phyloP scores from a whole-genome alignment of 495 filamentous ascomycete genomes.

The Astrothelium subdiscretum region DNA sequence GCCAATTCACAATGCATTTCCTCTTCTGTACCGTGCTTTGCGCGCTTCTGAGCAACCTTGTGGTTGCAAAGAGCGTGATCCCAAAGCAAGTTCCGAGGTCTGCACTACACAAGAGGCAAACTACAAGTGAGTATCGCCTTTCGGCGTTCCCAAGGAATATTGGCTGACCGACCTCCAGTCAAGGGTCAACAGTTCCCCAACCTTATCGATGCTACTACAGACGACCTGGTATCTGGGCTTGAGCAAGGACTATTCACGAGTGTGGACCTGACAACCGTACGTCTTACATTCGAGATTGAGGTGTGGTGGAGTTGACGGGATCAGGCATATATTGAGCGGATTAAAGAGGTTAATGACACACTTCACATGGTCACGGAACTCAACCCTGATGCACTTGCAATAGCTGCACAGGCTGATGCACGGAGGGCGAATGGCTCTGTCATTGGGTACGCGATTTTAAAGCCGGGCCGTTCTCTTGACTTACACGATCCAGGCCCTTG shows the following conservation, averaged over 20 bases:
- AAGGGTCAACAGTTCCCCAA: slow-evolving; percentile 26
- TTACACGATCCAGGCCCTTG: slow-evolving; percentile 31
- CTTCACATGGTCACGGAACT: slow-evolving; percentile 43
- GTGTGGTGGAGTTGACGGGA: slow-evolving; percentile 2
- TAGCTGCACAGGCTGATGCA: slow-evolving; percentile 40
- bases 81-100: background rate
- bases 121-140: background rate
- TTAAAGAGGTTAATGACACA: slow-evolving; percentile 41
- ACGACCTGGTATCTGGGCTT: slow-evolving; percentile 42
- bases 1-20: background rate
- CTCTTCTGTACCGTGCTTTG: background rate
- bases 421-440: slow-evolving; percentile 37
- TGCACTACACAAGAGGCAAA: background rate
- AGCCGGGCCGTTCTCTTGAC: background rate
- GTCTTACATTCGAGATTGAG: background rate
- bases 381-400: slow-evolving; percentile 43
- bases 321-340: slow-evolving; percentile 41
- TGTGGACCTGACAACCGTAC: slow-evolving; percentile 44
- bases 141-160: background rate
- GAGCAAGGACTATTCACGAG: slow-evolving; percentile 41
- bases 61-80: background rate
- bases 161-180: background rate
- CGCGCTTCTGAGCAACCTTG: background rate
- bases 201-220: slow-evolving; percentile 40
- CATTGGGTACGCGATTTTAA: slow-evolving; percentile 26